Evolutionary conservation across 1,284 basidiomycete species (phyloP).

Genomic region (Malassezia japonica): DNA sequence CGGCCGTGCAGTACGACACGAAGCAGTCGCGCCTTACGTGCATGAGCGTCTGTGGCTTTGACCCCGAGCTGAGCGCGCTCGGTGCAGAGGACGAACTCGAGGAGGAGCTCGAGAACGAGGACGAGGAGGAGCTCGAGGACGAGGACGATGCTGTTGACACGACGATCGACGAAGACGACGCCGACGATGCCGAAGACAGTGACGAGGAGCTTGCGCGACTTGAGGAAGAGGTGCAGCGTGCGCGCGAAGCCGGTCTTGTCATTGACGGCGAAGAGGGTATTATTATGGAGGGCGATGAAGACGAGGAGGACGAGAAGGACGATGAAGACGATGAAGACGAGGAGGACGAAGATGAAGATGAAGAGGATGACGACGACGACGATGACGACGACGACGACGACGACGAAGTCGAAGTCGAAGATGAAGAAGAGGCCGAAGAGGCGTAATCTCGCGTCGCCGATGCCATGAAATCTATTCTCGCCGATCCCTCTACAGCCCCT

Average conservation of each 20-base stretch:
- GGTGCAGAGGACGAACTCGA: slow-evolving; percentile 1
- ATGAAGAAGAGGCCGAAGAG: slow-evolving; percentile 15
- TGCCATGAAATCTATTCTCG: too few relatives aligned
- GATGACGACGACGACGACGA: slow-evolving; percentile 22
- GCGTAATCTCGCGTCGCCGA: neutral
- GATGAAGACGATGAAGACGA: slow-evolving; percentile 10
- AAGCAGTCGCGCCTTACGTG: slow-evolving; percentile 41
- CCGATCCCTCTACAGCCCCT: neutral
- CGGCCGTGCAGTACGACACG: slow-evolving; percentile 32
- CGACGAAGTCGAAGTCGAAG: slow-evolving; percentile 11
- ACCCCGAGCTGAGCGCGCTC: neutral
- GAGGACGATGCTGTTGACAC: slow-evolving; percentile 7
- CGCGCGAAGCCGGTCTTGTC: slow-evolving; percentile 12
- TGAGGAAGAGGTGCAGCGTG: slow-evolving; percentile 17
- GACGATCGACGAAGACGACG: slow-evolving; percentile 20
- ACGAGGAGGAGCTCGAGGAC: slow-evolving; percentile 7
- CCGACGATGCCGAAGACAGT: slow-evolving; percentile 7
- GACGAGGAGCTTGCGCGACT: slow-evolving; percentile 19
- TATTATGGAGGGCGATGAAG: slow-evolving; percentile 17
- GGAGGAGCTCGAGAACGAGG: slow-evolving; percentile 1
- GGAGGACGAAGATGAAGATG: slow-evolving; percentile 12
- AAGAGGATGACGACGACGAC: slow-evolving; percentile 1
- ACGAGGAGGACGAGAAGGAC: slow-evolving; percentile 12
- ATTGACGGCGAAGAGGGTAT: slow-evolving; percentile 19
- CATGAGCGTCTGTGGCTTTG: slow-evolving; percentile 33